phyloP scores from a whole-genome alignment of 2,329 filamentous ascomycete genomes.

The Fusarium sp. region DNA sequence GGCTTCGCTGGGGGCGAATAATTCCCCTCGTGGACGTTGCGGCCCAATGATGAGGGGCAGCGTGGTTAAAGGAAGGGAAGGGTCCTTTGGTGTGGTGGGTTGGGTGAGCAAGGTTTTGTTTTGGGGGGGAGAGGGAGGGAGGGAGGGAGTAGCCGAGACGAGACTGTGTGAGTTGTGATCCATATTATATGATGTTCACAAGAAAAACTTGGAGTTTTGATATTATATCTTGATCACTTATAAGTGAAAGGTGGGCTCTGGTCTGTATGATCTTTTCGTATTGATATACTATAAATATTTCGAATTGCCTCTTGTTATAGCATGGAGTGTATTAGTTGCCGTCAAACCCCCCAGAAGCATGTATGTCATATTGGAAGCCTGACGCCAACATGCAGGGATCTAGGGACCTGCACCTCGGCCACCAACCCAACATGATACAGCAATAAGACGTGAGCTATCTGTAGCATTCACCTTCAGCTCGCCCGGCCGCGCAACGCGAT shows the following conservation, averaged over 20 bases:
- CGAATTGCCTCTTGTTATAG: conserved; percentile 8
- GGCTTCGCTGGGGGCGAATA: conserved; percentile 5
- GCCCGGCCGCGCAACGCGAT: conserved; percentile 25
- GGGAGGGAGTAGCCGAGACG: conserved; percentile 32
- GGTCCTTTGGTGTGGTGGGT: conserved; percentile 35
- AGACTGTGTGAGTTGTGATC: conserved; percentile 9
- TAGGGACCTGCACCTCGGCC: conserved; percentile 29
- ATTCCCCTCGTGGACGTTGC: conserved; percentile 30
- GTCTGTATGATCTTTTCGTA: neutral
- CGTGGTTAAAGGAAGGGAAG: conserved; percentile 9
- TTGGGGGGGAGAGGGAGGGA: neutral
- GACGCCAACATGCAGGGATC: conserved; percentile 36
- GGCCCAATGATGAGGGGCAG: conserved; percentile 37
- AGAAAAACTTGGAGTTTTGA: neutral
- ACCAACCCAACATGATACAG: conserved; percentile 5
- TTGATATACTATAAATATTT: conserved; percentile 12
- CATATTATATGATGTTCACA: neutral
- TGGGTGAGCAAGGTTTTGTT: conserved; percentile 32
- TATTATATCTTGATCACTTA: neutral
- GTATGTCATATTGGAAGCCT: conserved; percentile 22
- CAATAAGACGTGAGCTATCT: neutral
- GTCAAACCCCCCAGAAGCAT: neutral
- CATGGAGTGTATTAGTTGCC: neutral
- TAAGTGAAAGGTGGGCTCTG: neutral
- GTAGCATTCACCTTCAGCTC: conserved; percentile 8